A percentile compares a stretch with the other conserved stretches of the same genome.
Conservation (phyloP, 2,329 filamentous ascomycete species). For the Xylariaceae sp. region DNA sequence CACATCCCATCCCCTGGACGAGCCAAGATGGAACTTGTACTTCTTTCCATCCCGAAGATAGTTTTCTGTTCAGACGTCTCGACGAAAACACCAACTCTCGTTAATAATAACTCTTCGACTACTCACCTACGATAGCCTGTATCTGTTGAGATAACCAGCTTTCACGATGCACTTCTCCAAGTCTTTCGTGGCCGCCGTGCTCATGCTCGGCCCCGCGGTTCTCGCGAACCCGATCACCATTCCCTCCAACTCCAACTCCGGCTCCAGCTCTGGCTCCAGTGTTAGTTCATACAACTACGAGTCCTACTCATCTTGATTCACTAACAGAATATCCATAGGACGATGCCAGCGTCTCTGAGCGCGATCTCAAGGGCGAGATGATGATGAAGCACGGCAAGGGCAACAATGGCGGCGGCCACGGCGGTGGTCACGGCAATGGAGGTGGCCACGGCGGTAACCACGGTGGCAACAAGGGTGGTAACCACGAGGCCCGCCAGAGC, state of each 20-base stretch:
- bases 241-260: neutral
- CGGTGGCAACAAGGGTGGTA: neutral
- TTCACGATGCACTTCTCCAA: slow-evolving; percentile 26
- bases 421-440: neutral
- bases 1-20: too few species aligned
- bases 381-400: neutral
- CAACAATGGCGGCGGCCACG: neutral
- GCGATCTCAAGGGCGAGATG: neutral
- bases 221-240: slow-evolving; percentile 21
- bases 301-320: neutral
- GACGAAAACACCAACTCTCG: neutral
- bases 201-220: slow-evolving; percentile 22
- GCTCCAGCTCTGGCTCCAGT: too few species aligned
- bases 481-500: neutral
- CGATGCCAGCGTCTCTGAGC: slow-evolving; percentile 2
- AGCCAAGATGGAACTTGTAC: neutral
- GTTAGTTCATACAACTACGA: neutral
- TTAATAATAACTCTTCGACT: neutral
- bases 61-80: neutral
- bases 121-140: neutral
- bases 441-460: neutral
- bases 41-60: slow-evolving; percentile 1
- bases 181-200: slow-evolving; percentile 23
- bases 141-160: neutral
- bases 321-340: slow-evolving; percentile 6